These are phyloP conservation scores for Nakazawaea holstii DNA, from an alignment of 805 yeast genomes.

Conservation along the genomic window DNA sequence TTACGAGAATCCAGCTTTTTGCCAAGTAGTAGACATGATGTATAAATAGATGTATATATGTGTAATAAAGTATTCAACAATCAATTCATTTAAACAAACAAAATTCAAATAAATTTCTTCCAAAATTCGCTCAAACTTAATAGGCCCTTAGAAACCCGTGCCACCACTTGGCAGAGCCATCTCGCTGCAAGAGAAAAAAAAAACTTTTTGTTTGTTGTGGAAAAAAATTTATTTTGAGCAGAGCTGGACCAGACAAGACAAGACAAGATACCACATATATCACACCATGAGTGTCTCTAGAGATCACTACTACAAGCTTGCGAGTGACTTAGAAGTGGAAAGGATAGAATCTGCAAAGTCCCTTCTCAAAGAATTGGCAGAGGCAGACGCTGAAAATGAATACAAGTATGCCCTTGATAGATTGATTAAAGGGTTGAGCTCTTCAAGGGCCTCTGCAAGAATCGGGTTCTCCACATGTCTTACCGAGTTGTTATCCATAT, in stretches of 20 bases:
- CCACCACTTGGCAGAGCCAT: no score
- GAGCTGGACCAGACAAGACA: neutral
- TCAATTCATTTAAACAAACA: no score
- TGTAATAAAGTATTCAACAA: neutral
- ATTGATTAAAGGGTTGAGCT: conserved; percentile 73
- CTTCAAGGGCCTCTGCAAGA: conserved; percentile 79
- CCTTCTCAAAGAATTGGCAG: conserved; percentile 54
- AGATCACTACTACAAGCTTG: conserved; percentile 73
- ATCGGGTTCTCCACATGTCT: conserved; percentile 86
- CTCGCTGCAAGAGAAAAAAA: no score
- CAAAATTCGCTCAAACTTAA: no score
- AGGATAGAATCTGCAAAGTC: conserved; percentile 67
- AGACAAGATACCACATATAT: neutral
- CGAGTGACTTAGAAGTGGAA: conserved; percentile 70
- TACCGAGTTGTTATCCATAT: conserved; percentile 52
- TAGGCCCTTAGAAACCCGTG: no score
- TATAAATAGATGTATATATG: neutral
- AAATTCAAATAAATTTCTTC: no score
- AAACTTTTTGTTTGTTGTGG: no score
- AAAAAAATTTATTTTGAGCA: no score
- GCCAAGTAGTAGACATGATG: conserved; percentile 40
- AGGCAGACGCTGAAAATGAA: conserved; percentile 41
- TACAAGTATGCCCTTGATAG: conserved; percentile 81
- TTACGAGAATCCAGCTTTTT: conserved; percentile 62
- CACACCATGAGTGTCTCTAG: conserved; percentile 47